These are phyloP conservation scores for Abortiporus biennis DNA, from an alignment of 1,284 basidiomycete species.

Conservation along the genomic window DNA sequence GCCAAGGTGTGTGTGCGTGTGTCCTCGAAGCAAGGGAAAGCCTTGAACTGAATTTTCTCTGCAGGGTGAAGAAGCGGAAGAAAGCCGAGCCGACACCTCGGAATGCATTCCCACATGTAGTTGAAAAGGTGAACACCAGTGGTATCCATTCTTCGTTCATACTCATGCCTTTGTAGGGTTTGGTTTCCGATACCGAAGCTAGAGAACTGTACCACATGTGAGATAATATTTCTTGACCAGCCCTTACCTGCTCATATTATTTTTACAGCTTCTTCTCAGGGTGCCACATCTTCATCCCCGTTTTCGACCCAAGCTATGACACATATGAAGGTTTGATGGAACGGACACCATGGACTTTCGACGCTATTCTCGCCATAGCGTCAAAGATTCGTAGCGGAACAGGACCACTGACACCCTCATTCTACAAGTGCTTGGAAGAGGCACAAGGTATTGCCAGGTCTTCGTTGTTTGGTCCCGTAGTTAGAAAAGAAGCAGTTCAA, in stretches of 20 bases:
- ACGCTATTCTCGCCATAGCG: conserved; percentile 85
- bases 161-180: conserved; percentile 56
- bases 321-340: conserved; percentile 87
- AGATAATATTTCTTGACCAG: conserved; percentile 14
- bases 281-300: conserved; percentile 90
- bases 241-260: conserved; percentile 20
- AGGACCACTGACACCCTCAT: conserved; percentile 76
- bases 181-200: conserved; percentile 72
- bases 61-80: conserved; percentile 80
- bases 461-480: conserved; percentile 87
- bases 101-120: conserved; percentile 79
- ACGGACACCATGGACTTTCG: conserved; percentile 90
- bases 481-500: conserved; percentile 92
- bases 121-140: conserved; percentile 58
- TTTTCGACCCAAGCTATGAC: conserved; percentile 88
- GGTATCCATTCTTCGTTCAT: conserved; percentile 2
- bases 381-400: conserved; percentile 88
- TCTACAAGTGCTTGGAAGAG: conserved; percentile 88
- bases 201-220: conserved; percentile 81
- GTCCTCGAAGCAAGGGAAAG: neutral
- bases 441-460: conserved; percentile 92
- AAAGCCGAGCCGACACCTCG: conserved; percentile 82
- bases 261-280: conserved; percentile 80
- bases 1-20: conserved; percentile 36
- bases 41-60: conserved; percentile 3